Evolutionary conservation across 495 filamentous ascomycete species (phyloP), one percentile per base, ranked within the genome.

Genomic region (Neurospora sp.): DNA sequence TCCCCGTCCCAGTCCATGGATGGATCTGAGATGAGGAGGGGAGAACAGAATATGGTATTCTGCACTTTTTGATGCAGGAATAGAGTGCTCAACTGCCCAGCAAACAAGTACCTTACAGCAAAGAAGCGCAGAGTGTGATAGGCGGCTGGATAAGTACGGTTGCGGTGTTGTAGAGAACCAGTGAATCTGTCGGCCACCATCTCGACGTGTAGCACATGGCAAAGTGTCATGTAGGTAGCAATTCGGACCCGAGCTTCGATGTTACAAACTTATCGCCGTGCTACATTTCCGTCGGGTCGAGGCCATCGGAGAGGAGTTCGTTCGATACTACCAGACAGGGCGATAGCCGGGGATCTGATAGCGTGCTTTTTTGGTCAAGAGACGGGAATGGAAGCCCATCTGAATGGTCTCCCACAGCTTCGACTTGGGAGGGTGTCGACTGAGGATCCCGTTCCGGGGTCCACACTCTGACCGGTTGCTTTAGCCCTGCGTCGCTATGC

Each of bases 401-500:
- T 35, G 54, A 66, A 66, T 66, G 14, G 54, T 16, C 27, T 70
- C 37, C 69, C 23, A 70, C 66, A 73, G 60, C 69, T 38, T 41
- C 39, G 27, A 38, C 41, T 76, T 66, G 73, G 71, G 70, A 69
- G 69, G 72, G 54, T 71, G 23, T 71, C 44, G 71, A 46, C 49
- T 31, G 37, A 39, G 23, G 42, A 70, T 49, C 46, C 12, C 54
- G 12, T 62, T 35, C 27, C 54, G 39, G 75, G 66, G 72, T 77
- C 79, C 79, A 76, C 77, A 74, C 66, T 72, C 71, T 72, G 76
- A 80, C 78, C 79, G 79, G 78, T 77, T 70, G 71, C 66, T 23
- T 75, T 78, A 75, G 79, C 74, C 70, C 72, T 79, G 78, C 79
- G 79, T 80, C 70, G 76, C 74, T 73, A 71, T 77, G 78, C 78